Evolutionary conservation across 148 eudicot species (phyloP), one percentile per base, ranked within the genome.

Genomic region (Chenopodium quinoa): DNA sequence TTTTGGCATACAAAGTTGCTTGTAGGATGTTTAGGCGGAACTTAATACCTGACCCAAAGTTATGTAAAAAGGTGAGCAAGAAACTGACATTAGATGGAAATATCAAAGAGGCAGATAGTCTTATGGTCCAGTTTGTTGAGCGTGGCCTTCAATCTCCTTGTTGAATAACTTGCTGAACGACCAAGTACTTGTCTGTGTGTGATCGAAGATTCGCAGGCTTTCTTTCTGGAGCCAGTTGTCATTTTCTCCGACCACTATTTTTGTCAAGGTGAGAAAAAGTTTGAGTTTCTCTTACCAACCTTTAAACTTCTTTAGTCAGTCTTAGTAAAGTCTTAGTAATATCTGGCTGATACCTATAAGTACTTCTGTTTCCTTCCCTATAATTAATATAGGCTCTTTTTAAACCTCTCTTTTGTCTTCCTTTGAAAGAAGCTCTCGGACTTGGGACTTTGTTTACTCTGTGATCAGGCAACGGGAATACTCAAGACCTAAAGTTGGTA

Each of bases 1-100:
- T 79, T 44, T 79, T 27, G 13, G 86, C 86, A 31, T 80, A 79
- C 77, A 80, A 75, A 84, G 82, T 84, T 48, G 83, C 86, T 62
- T 84, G 80, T 69, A 79, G 86, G 76, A 84, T 84, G 83, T 80
- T 84, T 46, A 80, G 56, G 34, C 86, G 86, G n/a, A 84, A 80
- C 76, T 75, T 84, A 72, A 71, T 40, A 9, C 83, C 86, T 50
- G 79, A 84, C 62, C 31, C 79, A n/a, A 80, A 75, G 71, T 32
- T 84, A 80, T 79, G 86, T 80, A 65, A 64, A 75, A 76, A 75
- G 4, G 34, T 84, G 80, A 84, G 86, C 75, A 69, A 79, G 25
- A 79, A 47, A 62, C 56, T 84, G 9, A 76, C 67, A 62, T 69
- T 17, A 80, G 76, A 58, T 37, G 86, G 86, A 25, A 72, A 80